These are phyloP conservation scores for Grosmannia clavigera DNA, from an alignment of 2,329 filamentous ascomycete genomes.

Conservation along the genomic window DNA sequence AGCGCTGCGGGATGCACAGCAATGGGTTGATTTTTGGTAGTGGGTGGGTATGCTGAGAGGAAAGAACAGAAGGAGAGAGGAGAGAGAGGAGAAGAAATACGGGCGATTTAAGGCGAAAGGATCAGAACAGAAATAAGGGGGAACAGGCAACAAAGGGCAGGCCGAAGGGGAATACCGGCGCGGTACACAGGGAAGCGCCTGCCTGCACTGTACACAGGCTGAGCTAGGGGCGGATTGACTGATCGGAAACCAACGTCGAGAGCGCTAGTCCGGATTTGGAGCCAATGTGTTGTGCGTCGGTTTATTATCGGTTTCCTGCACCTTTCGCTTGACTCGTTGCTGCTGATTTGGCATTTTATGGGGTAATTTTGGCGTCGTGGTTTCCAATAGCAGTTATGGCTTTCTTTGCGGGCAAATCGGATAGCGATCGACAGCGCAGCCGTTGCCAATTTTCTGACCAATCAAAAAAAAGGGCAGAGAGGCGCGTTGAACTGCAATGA, in stretches of 20 bases:
- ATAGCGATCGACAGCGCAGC: not conserved
- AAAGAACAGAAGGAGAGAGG: conserved; percentile 6
- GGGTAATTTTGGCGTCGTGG: not conserved
- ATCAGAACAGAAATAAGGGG: not conserved
- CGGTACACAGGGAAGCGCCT: not conserved
- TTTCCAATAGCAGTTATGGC: not conserved
- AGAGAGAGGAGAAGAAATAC: not conserved
- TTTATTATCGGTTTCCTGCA: not conserved
- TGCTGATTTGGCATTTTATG: conserved; percentile 1
- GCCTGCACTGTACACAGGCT: not conserved
- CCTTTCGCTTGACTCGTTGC: not conserved
- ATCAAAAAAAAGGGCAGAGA: conserved; percentile 9
- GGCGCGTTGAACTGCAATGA: not conserved
- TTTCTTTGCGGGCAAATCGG: not conserved
- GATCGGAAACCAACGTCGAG: not conserved
- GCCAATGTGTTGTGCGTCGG: not conserved
- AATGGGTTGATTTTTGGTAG: conserved; percentile 15
- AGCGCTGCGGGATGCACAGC: conserved; percentile 15
- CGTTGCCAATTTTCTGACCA: conserved; percentile 6
- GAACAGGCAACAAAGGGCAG: not conserved
- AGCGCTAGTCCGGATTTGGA: conserved; percentile 6
- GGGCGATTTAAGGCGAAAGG: conserved; percentile 6
- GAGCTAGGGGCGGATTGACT: conserved; percentile 3
- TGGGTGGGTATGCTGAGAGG: conserved; percentile 17
- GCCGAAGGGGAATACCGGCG: not conserved